phyloP scores from a whole-genome alignment of 2,329 filamentous ascomycete genomes.

The Cladophialophora bantiana region DNA sequence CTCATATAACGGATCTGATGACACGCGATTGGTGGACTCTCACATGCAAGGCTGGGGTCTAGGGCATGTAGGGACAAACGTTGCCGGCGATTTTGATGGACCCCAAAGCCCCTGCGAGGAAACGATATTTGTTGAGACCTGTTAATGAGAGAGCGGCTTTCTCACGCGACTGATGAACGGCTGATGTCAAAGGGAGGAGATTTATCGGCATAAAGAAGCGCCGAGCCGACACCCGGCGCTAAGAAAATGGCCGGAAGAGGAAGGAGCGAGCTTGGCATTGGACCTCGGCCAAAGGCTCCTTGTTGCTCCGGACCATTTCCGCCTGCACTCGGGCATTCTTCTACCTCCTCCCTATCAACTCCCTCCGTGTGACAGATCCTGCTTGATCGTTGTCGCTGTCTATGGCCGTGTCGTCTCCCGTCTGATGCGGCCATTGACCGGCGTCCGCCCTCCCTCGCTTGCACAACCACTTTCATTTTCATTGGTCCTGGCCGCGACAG shows the following conservation, averaged over 20 bases:
- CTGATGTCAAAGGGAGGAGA: neutral
- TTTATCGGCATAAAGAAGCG: conserved; percentile 27
- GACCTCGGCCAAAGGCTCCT: conserved; percentile 8
- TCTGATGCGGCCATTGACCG: conserved; percentile 16
- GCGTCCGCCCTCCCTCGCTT: neutral
- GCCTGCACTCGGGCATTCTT: conserved; percentile 30
- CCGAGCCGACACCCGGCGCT: conserved; percentile 19
- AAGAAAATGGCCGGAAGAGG: conserved; percentile 8
- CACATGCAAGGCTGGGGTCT: neutral
- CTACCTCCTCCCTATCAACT: conserved; percentile 22
- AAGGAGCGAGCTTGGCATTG: neutral
- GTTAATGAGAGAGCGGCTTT: neutral
- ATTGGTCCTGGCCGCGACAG: conserved; percentile 7
- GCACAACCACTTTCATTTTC: neutral
- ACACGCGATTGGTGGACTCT: conserved; percentile 12
- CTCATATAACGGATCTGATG: conserved; percentile 21
- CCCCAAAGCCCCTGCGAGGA: neutral
- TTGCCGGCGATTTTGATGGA: neutral
- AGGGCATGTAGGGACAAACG: neutral
- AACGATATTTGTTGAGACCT: conserved; percentile 3
- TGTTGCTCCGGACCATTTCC: neutral
- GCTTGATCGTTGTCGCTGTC: conserved; percentile 1
- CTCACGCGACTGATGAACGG: neutral
- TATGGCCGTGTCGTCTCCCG: neutral
- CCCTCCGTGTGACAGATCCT: neutral